Evolutionary conservation across 2,329 filamentous ascomycete species (phyloP).

Genomic region (Neurospora crassa): DNA sequence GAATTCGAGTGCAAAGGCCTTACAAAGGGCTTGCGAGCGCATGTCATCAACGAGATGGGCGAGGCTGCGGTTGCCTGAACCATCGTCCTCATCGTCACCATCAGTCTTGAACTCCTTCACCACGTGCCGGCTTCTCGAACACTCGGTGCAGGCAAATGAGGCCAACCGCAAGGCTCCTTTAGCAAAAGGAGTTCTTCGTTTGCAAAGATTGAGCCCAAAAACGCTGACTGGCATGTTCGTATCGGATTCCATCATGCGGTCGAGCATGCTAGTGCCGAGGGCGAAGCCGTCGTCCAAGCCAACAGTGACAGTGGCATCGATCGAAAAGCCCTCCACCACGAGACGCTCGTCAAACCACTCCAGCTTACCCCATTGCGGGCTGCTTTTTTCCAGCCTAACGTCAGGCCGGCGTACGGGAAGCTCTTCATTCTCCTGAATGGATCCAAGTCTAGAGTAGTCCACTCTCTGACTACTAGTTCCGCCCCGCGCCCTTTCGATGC

Average conservation of each 20-base stretch:
- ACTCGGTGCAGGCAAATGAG: conserved; percentile 24
- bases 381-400: conserved; percentile 12
- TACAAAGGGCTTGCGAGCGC: conserved; percentile 29
- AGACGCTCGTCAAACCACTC: conserved; percentile 23
- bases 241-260: conserved; percentile 27
- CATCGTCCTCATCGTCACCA: neutral
- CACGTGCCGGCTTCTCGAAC: conserved; percentile 23
- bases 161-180: conserved; percentile 25
- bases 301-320: conserved; percentile 17
- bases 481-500: no score
- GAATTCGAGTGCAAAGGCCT: conserved; percentile 31
- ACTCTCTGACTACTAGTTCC: no score
- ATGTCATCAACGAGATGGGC: conserved; percentile 28
- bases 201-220: conserved; percentile 24
- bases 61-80: conserved; percentile 6
- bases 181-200: conserved; percentile 23
- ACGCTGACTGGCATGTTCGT: conserved; percentile 25
- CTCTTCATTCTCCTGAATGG: conserved; percentile 5
- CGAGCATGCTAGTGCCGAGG: conserved; percentile 13
- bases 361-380: conserved; percentile 19
- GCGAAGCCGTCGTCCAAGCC: no score
- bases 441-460: conserved; percentile 2
- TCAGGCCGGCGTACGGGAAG: neutral
- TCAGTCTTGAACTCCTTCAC: conserved; percentile 23
- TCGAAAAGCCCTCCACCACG: conserved; percentile 21